Evolutionary conservation across 75 land plant species (phyloP).

Genomic region (Pseudotsuga menziesii): DNA sequence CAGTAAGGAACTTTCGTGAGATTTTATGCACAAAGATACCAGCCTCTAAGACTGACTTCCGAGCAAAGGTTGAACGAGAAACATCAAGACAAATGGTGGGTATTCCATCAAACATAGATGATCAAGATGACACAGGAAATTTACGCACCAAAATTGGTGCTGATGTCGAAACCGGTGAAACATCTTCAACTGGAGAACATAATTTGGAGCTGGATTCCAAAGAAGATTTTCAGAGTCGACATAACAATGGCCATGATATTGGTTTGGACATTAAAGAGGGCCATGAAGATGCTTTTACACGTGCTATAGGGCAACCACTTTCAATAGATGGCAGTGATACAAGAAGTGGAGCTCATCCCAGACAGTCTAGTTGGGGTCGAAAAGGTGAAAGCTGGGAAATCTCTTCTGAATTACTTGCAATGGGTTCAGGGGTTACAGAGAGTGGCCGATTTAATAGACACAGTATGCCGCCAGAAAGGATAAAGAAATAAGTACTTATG

Average conservation of each 20-base stretch:
- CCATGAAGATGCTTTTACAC: constrained; percentile 20
- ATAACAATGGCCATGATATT: constrained; percentile 3
- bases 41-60: constrained; percentile 66
- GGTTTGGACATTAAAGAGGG: constrained; percentile 7
- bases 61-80: constrained; percentile 55
- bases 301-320: constrained; percentile 13
- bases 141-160: constrained; percentile 14
- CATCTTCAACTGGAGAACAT: constrained; percentile 8
- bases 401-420: constrained; percentile 29
- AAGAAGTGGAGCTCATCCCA: constrained; percentile 13
- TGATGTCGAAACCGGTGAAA: constrained; percentile 4
- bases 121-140: constrained; percentile 1
- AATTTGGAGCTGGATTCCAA: background rate
- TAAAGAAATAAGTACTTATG: background rate
- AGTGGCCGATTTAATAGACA: constrained; percentile 13
- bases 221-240: background rate
- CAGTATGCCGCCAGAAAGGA: constrained; percentile 2
- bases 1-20: constrained; percentile 50
- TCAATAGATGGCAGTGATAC: constrained; percentile 5
- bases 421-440: constrained; percentile 23
- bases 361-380: constrained; percentile 41
- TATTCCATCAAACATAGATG: background rate
- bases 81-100: constrained; percentile 7
- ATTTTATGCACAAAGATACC: constrained; percentile 51
- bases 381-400: constrained; percentile 58